Conservation (phyloP, 2,329 filamentous ascomycete species). For the Colletotrichum tofieldiae region DNA sequence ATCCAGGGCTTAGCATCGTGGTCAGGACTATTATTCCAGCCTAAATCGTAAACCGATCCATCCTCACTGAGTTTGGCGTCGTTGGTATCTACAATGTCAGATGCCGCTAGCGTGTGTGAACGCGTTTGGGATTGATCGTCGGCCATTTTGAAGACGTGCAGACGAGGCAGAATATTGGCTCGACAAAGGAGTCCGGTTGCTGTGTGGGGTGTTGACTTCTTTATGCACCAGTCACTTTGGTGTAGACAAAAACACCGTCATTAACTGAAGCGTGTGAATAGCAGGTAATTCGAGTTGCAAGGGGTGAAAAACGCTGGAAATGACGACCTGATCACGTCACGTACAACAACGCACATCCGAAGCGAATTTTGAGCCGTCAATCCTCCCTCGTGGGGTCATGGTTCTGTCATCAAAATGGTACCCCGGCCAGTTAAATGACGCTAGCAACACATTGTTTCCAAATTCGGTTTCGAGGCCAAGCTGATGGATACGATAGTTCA, state of each 20-base stretch:
- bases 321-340: constrained; percentile 1
- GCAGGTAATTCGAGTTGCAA: neutral
- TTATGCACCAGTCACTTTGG: neutral
- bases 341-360: neutral
- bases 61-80: neutral
- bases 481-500: no score
- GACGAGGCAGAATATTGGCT: neutral
- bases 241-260: neutral
- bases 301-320: neutral
- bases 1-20: constrained; percentile 1
- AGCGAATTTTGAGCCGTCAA: neutral
- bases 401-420: neutral
- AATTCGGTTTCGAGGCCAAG: neutral
- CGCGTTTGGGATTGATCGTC: neutral
- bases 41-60: neutral
- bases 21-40: neutral
- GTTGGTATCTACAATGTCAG: neutral
- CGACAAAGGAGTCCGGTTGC: neutral
- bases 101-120: neutral
- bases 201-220: neutral
- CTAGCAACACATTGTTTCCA: neutral
- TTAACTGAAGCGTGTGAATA: neutral
- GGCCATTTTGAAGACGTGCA: neutral
- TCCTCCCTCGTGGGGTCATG: neutral
- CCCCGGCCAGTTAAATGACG: neutral